Evolutionary conservation across 2,329 filamentous ascomycete species (phyloP).

Genomic region (Coniella lustricola): DNA sequence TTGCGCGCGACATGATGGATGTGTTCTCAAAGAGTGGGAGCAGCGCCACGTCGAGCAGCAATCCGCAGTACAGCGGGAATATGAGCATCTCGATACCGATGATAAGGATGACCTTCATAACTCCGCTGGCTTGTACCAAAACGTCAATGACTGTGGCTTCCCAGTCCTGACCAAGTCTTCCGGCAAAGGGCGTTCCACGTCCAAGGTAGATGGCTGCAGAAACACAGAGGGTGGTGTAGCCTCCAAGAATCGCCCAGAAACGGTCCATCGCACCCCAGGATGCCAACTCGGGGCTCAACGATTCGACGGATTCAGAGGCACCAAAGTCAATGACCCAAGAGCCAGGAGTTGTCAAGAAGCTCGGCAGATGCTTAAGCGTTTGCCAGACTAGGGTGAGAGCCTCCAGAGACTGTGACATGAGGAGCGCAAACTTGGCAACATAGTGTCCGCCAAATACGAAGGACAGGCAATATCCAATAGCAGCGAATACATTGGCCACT

Average conservation of each 20-base stretch:
- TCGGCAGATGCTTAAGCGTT: conserved; percentile 27
- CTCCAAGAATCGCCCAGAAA: conserved; percentile 66
- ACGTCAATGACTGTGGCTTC: conserved; percentile 77
- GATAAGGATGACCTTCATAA: conserved; percentile 95
- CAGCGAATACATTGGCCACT: conserved; percentile 34
- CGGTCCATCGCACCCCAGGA: conserved; percentile 62
- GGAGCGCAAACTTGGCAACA: conserved; percentile 22
- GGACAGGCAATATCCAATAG: conserved; percentile 31
- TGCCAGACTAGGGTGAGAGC: conserved; percentile 18
- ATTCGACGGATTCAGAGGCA: conserved; percentile 29
- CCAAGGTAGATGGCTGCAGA: conserved; percentile 74
- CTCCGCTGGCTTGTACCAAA: conserved; percentile 87
- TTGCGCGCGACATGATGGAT: conserved; percentile 67
- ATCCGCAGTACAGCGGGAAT: conserved; percentile 91
- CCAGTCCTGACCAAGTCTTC: conserved; percentile 50
- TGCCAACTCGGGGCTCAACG: conserved; percentile 51
- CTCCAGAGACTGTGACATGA: conserved; percentile 17
- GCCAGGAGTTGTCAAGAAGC: conserved; percentile 36
- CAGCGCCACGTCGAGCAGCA: conserved; percentile 81
- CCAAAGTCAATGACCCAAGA: conserved; percentile 54
- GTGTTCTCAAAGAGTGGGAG: conserved; percentile 82
- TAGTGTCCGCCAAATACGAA: conserved; percentile 42
- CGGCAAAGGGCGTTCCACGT: conserved; percentile 61
- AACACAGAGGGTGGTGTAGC: conserved; percentile 71
- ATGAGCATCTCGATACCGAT: conserved; percentile 99